Evolutionary conservation across 225 moss, liverwort and hornwort species (phyloP).

Genomic region (Sphagnum tenellum): DNA sequence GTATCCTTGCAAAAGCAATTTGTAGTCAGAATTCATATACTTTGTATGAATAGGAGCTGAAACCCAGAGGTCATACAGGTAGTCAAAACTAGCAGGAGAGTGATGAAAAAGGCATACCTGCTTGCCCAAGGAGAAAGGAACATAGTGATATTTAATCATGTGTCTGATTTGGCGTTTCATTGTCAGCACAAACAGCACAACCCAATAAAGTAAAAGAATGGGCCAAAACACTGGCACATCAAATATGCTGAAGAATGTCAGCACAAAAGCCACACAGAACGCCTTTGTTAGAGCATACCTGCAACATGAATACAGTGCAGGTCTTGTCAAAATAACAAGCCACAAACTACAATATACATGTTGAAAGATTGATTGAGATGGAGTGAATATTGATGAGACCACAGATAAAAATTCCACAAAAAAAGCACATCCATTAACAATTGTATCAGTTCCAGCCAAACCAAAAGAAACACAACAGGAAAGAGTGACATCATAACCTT

Average conservation of each 20-base stretch:
- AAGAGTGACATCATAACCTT: too few species aligned
- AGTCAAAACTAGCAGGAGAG: neutral
- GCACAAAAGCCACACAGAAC: slow-evolving; percentile 81
- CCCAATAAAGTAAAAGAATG: slow-evolving; percentile 93
- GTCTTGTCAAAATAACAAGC: neutral
- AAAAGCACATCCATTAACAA: neutral
- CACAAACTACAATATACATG: slow-evolving; percentile 3
- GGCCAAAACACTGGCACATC: slow-evolving; percentile 99
- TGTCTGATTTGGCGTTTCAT: slow-evolving; percentile 99
- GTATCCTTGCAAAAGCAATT: too few species aligned
- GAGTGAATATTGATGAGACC: neutral
- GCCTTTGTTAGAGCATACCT: slow-evolving; percentile 99
- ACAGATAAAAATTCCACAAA: neutral
- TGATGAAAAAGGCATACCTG: slow-evolving; percentile 43
- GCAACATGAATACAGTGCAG: slow-evolving; percentile 5
- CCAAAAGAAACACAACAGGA: too few species aligned
- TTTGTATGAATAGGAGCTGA: too few species aligned
- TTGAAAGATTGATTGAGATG: neutral
- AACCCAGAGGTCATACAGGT: too few species aligned
- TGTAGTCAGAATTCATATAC: too few species aligned
- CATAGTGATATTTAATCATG: slow-evolving; percentile 98
- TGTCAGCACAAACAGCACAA: slow-evolving; percentile 92
- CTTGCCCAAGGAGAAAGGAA: slow-evolving; percentile 97
- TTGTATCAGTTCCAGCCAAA: too few species aligned
- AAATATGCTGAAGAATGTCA: slow-evolving; percentile 98